A percentile compares a stretch with the other conserved stretches of the same genome.
phyloP scores from a whole-genome alignment of 2,329 filamentous ascomycete species.

The Colletotrichum agaves region DNA sequence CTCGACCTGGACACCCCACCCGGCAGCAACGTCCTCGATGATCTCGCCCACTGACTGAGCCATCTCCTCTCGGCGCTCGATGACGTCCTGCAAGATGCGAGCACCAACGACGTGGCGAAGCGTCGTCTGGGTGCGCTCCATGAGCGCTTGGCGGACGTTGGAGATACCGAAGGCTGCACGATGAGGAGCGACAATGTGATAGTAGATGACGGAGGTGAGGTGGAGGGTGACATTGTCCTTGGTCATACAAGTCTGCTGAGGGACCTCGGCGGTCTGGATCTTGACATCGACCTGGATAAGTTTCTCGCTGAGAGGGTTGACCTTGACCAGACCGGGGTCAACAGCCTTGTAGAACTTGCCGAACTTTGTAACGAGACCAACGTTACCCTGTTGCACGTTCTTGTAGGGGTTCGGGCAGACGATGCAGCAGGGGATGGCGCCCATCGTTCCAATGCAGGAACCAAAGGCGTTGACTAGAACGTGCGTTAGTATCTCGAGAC shows the following conservation, averaged over 20 bases:
- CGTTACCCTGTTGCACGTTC: slow-evolving; percentile 89
- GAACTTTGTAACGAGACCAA: slow-evolving; percentile 95
- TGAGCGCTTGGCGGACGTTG: slow-evolving; percentile 93
- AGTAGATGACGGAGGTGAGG: slow-evolving; percentile 98
- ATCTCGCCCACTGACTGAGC: slow-evolving; percentile 96
- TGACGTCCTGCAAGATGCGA: slow-evolving; percentile 95
- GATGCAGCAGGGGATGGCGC: slow-evolving; percentile 91
- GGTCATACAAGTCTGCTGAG: slow-evolving; percentile 98
- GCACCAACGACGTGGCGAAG: slow-evolving; percentile 96
- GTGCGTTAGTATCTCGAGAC: neutral
- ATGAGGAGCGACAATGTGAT: slow-evolving; percentile 94
- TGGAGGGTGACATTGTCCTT: slow-evolving; percentile 98
- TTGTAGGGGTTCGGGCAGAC: slow-evolving; percentile 97
- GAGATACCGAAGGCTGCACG: slow-evolving; percentile 97
- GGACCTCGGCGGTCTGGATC: slow-evolving; percentile 97
- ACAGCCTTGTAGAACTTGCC: slow-evolving; percentile 95
- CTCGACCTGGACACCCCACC: slow-evolving; percentile 97
- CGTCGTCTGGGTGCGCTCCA: slow-evolving; percentile 98
- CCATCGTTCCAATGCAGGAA: slow-evolving; percentile 77
- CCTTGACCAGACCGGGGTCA: slow-evolving; percentile 95
- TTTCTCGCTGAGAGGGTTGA: slow-evolving; percentile 93
- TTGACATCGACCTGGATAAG: slow-evolving; percentile 97
- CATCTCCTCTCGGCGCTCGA: slow-evolving; percentile 97
- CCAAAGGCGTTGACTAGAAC: slow-evolving; percentile 77
- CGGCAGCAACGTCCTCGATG: slow-evolving; percentile 92